Evolutionary conservation across 345 rosid species (phyloP), one percentile per base, ranked within the genome.

Genomic region (Punica granatum): DNA sequence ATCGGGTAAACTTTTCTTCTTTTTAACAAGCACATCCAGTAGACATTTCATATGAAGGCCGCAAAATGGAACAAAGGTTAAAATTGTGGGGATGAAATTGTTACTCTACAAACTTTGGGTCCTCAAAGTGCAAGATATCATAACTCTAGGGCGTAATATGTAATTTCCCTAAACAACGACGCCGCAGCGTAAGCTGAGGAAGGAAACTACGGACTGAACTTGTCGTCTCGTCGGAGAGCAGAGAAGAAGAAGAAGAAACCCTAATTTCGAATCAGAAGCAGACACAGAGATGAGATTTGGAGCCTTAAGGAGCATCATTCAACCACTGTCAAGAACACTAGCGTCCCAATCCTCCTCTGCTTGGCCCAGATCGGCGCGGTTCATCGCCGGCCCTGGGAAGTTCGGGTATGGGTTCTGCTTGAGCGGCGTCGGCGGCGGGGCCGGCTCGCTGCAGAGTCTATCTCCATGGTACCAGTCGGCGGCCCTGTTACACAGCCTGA

Each of bases 241-340:
- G 5, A 4, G 41, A 37, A 5, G 41, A 4, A 4, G 6, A 37
- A 37, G 41, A 37, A n/a, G 2, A 61, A 36, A 31, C 65, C 42
- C 44, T 36, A 62, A 63, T 21, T 37, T 8, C 28, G 66, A 26
- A n/a, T 39, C 32, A 23, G 46, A 16, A 23, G 31, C 43, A 63
- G 32, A 9, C 33, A 69, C 39, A 48, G 65, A 70, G 61, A 80
- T 86, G 94, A 83, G 86, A 69, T 81, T 86, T 30, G 87, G 87
- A 13, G 78, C 74, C 37, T 70, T 88, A 8, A 81, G 85, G 74
- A 25, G 77, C 63, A 69, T 84, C 21, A 1, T 78, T 35, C 83
- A 83, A 54, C 85, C 94, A 19, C 67, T 88, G 0, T 75, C 84
- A 34, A 81, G 86, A 79, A 70, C 82, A 59, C 68, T 82, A 26